phyloP scores from a whole-genome alignment of 371 early-diverging fungal genomes.

The Zancudomyces culisetae region DNA sequence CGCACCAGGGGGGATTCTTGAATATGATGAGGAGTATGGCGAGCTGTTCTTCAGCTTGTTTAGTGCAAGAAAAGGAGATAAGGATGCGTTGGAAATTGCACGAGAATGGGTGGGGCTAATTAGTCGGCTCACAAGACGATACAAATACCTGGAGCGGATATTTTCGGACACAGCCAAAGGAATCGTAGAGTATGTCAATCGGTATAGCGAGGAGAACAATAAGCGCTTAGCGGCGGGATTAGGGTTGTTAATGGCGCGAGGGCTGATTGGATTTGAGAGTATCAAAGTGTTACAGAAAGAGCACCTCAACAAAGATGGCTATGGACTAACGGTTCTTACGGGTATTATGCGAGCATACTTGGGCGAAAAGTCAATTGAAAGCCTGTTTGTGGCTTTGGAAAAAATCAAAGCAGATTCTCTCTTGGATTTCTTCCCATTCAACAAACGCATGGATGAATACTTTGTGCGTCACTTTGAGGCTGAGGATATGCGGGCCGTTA shows the following conservation, averaged over 20 bases:
- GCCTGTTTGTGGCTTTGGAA: conserved; percentile 44
- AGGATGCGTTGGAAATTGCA: conserved; percentile 34
- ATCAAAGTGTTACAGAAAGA: conserved; percentile 66
- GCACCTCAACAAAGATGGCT: conserved; percentile 79
- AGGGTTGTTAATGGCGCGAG: conserved; percentile 49
- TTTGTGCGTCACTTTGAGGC: conserved; percentile 79
- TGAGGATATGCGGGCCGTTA: conserved; percentile 69
- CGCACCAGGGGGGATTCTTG: conserved; percentile 78
- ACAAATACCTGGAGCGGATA: conserved; percentile 74
- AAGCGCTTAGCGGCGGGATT: conserved; percentile 59
- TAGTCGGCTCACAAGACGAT: conserved; percentile 69
- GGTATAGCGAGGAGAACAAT: conserved; percentile 52
- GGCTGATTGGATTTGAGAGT: conserved; percentile 41
- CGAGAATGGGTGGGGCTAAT: conserved; percentile 60
- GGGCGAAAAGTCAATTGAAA: conserved; percentile 50
- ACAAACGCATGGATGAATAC: conserved; percentile 71
- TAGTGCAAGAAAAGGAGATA: conserved; percentile 6
- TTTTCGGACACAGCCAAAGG: conserved; percentile 72
- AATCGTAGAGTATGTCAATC: conserved; percentile 71
- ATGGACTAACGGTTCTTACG: conserved; percentile 59
- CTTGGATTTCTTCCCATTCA: conserved; percentile 77
- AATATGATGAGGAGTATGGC: conserved; percentile 52
- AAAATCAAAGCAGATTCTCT: conserved; percentile 56
- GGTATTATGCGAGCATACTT: conserved; percentile 62
- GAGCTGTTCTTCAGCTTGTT: conserved; percentile 61